phyloP scores from a whole-genome alignment of 2,329 filamentous ascomycete genomes.

The Dothideomycetes sp. region DNA sequence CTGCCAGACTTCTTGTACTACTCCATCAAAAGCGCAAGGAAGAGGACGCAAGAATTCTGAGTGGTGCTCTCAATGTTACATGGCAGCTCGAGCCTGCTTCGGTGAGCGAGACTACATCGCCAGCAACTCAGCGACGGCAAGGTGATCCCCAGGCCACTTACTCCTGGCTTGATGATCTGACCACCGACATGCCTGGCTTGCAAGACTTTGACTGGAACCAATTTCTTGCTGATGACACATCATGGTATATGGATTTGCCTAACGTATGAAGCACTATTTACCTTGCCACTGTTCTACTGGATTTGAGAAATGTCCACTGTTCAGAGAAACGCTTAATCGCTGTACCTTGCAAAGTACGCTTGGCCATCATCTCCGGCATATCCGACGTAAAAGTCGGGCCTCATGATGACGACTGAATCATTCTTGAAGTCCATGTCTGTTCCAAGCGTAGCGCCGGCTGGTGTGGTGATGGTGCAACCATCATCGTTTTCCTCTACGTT shows the following conservation, averaged over 20 bases:
- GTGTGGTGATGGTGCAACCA: no score
- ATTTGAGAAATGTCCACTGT: no score
- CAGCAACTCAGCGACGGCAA: background rate
- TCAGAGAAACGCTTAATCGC: no score
- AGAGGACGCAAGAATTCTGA: conserved; percentile 27
- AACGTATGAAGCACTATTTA: no score
- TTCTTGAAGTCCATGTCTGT: no score
- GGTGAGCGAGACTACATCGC: background rate
- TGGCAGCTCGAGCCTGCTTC: background rate
- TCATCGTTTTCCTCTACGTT: no score
- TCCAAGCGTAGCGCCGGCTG: no score
- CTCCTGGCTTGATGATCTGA: background rate
- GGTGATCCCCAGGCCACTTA: background rate
- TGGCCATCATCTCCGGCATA: no score
- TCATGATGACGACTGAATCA: no score
- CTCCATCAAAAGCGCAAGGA: conserved; percentile 43
- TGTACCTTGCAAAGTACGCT: no score
- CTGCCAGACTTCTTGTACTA: conserved; percentile 42
- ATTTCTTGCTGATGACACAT: background rate
- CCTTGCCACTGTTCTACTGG: no score
- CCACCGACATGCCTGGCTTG: background rate
- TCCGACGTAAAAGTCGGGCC: no score
- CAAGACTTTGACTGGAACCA: background rate
- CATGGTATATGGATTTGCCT: background rate
- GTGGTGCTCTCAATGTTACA: background rate